Evolutionary conservation across 805 yeast genomes (phyloP).

Genomic region (Ogataea dorogensis): DNA sequence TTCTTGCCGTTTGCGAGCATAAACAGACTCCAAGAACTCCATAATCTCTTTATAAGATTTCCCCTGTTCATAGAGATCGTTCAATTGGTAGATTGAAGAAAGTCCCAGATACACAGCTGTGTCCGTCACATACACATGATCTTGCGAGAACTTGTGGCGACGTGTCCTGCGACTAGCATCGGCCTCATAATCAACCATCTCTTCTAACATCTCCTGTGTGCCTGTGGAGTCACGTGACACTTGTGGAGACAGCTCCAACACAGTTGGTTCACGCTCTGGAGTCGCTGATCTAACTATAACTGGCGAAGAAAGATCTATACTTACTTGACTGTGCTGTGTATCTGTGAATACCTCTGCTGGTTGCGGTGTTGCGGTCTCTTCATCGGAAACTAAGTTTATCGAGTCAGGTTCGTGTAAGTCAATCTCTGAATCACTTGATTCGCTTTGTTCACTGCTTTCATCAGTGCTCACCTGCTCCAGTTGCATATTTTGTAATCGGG

Average conservation of each 20-base stretch:
- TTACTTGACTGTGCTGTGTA: conserved; percentile 1
- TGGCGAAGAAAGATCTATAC: conserved; percentile 4
- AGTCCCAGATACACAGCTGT: conserved; percentile 34
- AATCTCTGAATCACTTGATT: neutral
- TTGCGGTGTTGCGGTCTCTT: conserved; percentile 1
- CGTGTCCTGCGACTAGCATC: conserved; percentile 24
- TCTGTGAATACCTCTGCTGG: neutral
- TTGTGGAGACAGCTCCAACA: neutral
- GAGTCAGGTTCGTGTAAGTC: neutral
- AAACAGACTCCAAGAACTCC: conserved; percentile 25
- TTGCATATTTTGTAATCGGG: conserved; percentile 12
- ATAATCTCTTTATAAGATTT: conserved; percentile 30
- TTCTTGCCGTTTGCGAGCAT: conserved; percentile 23
- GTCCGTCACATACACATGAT: conserved; percentile 37
- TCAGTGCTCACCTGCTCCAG: conserved; percentile 22
- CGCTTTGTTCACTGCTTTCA: conserved; percentile 8
- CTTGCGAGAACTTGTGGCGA: conserved; percentile 33
- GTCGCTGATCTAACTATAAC: neutral
- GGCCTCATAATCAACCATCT: neutral
- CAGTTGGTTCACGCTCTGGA: neutral
- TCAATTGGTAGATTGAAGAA: conserved; percentile 28
- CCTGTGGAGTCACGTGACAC: conserved; percentile 8
- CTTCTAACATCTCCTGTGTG: conserved; percentile 4
- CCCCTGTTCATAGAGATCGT: conserved; percentile 31
- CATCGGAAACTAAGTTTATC: conserved; percentile 6